Percentiles rank a stretch among this genome's conserved stretches.
phyloP scores from a whole-genome alignment of 176 grass and related monocot species.

The Ampelocalamus luodianensis region DNA sequence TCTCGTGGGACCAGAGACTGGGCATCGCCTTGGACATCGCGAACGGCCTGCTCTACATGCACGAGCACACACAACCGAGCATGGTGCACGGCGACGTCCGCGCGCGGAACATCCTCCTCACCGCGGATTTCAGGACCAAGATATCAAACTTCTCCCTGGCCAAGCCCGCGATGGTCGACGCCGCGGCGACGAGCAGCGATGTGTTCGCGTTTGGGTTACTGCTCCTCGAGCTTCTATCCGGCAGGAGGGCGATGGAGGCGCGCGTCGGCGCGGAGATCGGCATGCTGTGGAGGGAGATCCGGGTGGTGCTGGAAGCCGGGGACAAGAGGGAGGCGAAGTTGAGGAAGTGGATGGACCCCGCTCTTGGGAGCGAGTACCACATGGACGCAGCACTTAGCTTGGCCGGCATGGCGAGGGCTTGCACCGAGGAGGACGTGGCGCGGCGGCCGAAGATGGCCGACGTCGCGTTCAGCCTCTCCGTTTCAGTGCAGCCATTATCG shows the following conservation, averaged over 20 bases:
- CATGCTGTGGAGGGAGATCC: slow-evolving; percentile 61
- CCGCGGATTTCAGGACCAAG: slow-evolving; percentile 62
- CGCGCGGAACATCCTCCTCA: slow-evolving; percentile 62
- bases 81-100: slow-evolving; percentile 70
- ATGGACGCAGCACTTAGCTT: slow-evolving; percentile 52
- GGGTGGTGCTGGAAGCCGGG: slow-evolving; percentile 49
- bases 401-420: slow-evolving; percentile 62
- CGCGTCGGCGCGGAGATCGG: slow-evolving; percentile 47
- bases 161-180: slow-evolving; percentile 32
- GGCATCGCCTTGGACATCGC: slow-evolving; percentile 67
- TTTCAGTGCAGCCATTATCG: slow-evolving; percentile 46
- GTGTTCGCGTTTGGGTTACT: slow-evolving; percentile 64
- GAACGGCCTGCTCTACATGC: slow-evolving; percentile 71
- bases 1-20: slow-evolving; percentile 62
- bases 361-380: slow-evolving; percentile 45
- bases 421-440: slow-evolving; percentile 59
- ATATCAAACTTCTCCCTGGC: slow-evolving; percentile 63
- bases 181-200: slow-evolving; percentile 44
- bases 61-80: slow-evolving; percentile 83
- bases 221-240: slow-evolving; percentile 61
- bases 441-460: slow-evolving; percentile 63
- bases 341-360: slow-evolving; percentile 66
- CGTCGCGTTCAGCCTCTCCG: slow-evolving; percentile 61
- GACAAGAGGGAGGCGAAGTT: slow-evolving; percentile 53
- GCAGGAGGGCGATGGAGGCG: slow-evolving; percentile 49